Conservation (phyloP, 177 flowering plant species). For the Telopea speciosissima region DNA sequence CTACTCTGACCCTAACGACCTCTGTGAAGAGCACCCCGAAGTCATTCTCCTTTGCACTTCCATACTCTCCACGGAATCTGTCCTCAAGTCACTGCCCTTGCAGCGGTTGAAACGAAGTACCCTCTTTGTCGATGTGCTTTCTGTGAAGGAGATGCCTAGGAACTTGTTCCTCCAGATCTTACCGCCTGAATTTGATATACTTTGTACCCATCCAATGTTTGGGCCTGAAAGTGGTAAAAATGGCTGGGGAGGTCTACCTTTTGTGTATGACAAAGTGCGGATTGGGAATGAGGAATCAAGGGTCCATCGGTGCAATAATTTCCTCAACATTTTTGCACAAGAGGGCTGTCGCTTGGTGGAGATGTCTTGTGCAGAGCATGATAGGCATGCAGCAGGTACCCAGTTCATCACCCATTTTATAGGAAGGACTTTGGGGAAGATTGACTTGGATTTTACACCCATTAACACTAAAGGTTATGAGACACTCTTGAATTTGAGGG, state of each 20-base stretch:
- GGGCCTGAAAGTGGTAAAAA: slow-evolving; percentile 19
- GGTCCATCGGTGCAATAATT: slow-evolving; percentile 28
- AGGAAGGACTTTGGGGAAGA: background rate
- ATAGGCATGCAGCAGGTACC: background rate
- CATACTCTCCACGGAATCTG: slow-evolving; percentile 45
- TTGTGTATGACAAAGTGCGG: slow-evolving; percentile 60
- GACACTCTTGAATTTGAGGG: background rate
- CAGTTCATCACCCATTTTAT: background rate
- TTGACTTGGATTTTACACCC: background rate
- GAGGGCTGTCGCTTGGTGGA: background rate
- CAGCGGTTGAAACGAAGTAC: slow-evolving; percentile 28
- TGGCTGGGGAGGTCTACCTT: slow-evolving; percentile 46
- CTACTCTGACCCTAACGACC: slow-evolving; percentile 41
- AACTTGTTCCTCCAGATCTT: slow-evolving; percentile 35
- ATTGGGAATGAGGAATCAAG: slow-evolving; percentile 43
- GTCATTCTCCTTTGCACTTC: slow-evolving; percentile 57
- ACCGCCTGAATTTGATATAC: slow-evolving; percentile 51
- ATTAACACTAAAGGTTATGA: background rate
- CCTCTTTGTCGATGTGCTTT: slow-evolving; percentile 55
- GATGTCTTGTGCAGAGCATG: background rate
- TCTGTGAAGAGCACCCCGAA: slow-evolving; percentile 69
- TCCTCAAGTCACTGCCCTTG: slow-evolving; percentile 41
- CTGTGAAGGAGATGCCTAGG: slow-evolving; percentile 60
- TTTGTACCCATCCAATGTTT: slow-evolving; percentile 78
- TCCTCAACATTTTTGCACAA: slow-evolving; percentile 25